Percentiles rank a stretch among this genome's conserved stretches.
phyloP scores from a whole-genome alignment of 805 yeast genomes.

The Ogataea populi-albae region DNA sequence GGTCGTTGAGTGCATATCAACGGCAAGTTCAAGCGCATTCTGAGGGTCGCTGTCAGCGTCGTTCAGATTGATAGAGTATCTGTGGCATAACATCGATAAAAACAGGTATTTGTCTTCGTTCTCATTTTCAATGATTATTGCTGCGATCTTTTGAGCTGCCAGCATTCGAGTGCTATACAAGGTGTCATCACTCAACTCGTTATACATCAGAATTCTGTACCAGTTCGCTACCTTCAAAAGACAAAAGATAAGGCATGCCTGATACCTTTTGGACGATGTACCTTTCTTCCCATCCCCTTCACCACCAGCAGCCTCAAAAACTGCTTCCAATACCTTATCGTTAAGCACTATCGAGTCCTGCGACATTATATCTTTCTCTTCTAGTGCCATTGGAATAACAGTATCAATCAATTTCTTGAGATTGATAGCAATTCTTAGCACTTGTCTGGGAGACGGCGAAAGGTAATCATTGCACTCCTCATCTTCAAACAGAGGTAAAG shows the following conservation, averaged over 20 bases:
- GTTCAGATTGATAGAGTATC: constrained; percentile 64
- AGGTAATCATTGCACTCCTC: constrained; percentile 33
- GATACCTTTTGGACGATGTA: constrained; percentile 57
- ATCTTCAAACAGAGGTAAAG: constrained; percentile 26
- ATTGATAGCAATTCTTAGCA: constrained; percentile 66
- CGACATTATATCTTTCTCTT: constrained; percentile 44
- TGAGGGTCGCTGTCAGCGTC: constrained; percentile 60
- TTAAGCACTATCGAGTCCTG: constrained; percentile 62
- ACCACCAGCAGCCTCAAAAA: constrained; percentile 78
- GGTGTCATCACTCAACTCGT: constrained; percentile 66
- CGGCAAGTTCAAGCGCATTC: constrained; percentile 82
- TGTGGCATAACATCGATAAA: constrained; percentile 71
- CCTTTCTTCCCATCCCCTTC: constrained; percentile 54
- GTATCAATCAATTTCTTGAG: constrained; percentile 71
- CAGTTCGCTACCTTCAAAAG: constrained; percentile 74
- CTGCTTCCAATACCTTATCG: constrained; percentile 54
- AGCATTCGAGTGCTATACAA: constrained; percentile 56
- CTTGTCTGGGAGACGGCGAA: constrained; percentile 64
- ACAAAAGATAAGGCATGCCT: constrained; percentile 66
- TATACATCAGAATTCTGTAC: constrained; percentile 60
- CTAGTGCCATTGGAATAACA: constrained; percentile 64
- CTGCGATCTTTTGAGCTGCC: constrained; percentile 75
- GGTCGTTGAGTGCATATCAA: constrained; percentile 75
- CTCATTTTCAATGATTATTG: constrained; percentile 62
- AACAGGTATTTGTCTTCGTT: constrained; percentile 60